Evolutionary conservation across 768 basidiomycete genomes (phyloP), one percentile per base, ranked within the genome.

Genomic region (Suillus ampliporus): DNA sequence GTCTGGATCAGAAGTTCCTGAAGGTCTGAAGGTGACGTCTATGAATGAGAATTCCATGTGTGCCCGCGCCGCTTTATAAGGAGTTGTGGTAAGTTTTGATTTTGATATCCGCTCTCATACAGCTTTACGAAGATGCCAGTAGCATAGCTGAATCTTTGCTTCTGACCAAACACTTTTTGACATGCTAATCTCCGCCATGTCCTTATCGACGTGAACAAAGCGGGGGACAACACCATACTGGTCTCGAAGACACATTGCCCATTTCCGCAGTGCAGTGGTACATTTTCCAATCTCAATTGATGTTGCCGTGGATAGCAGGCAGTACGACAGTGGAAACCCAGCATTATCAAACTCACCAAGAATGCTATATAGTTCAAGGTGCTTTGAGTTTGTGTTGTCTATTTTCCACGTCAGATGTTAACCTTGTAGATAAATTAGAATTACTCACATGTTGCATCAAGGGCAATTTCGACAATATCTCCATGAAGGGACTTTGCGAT

Each of bases 291-390:
- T 57, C 8, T 61, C 58, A 4, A 70, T 67, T 43, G 71, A 54
- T 2, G 51, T 61, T 1, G 66, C 69, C 2, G 72, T 73, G 19
- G 69, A 70, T 19, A 72, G 50, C 4, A 73, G 61, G 34, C 63
- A 65, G 56, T 73, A 73, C 37, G 63, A 63, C 10, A 72, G 34
- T 1, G 69, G 71, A 58, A 73, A 68, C 7, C 71, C 71, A 1
- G 68, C 64, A 61, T 62, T 62, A 56, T 73, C 69, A 31, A 66
- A 53, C 61, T 73, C 72, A 2, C 52, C 63, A 41, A 73, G 60
- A 21, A 72, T 59, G 28, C 64, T 63, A 48, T 73, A 72, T 2
- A 73, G 64, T 58, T 72, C 67, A 26, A 73, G 67, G 47, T 71
- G 57, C 44, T 61, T 59, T 1, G 72, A 58, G 35, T 72, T 73